Evolutionary conservation across 345 rosid species (phyloP).

Genomic region (Murraya paniculata): DNA sequence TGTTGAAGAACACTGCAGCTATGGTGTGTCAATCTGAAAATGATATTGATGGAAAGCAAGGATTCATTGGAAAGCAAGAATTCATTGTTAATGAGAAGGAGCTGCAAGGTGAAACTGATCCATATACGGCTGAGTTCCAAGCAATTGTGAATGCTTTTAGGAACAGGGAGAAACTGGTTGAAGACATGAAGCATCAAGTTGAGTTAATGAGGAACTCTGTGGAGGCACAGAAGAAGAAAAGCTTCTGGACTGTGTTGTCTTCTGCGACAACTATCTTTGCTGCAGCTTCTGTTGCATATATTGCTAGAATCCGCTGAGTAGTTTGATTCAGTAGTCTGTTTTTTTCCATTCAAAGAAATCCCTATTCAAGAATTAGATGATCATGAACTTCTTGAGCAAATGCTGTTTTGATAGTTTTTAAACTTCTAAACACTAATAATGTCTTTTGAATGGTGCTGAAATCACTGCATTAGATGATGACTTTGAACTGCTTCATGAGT

Average conservation of each 20-base stretch:
- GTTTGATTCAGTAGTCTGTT: not conserved
- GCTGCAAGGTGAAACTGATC: conserved; percentile 34
- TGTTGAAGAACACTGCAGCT: conserved; percentile 53
- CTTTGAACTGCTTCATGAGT: conserved; percentile 14
- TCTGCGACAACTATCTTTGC: conserved; percentile 64
- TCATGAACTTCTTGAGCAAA: not conserved
- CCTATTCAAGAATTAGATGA: conserved; percentile 8
- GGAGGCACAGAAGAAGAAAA: conserved; percentile 54
- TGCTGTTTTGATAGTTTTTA: conserved; percentile 15
- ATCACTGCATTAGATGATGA: not conserved
- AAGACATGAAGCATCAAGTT: conserved; percentile 59
- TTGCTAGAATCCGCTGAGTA: conserved; percentile 45
- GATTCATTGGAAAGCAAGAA: conserved; percentile 14
- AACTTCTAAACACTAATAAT: conserved; percentile 9
- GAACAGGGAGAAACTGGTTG: conserved; percentile 43
- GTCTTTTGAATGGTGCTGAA: conserved; percentile 1
- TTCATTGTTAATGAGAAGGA: conserved; percentile 14
- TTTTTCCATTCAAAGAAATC: conserved; percentile 2
- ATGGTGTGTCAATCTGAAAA: conserved; percentile 30
- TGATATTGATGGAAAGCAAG: conserved; percentile 20
- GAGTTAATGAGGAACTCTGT: conserved; percentile 46
- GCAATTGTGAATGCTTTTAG: conserved; percentile 52
- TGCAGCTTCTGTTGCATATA: conserved; percentile 61
- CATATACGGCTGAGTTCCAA: conserved; percentile 41
- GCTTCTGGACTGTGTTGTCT: conserved; percentile 60